Evolutionary conservation across 805 yeast genomes (phyloP).

Genomic region (Lachancea thermotolerans): DNA sequence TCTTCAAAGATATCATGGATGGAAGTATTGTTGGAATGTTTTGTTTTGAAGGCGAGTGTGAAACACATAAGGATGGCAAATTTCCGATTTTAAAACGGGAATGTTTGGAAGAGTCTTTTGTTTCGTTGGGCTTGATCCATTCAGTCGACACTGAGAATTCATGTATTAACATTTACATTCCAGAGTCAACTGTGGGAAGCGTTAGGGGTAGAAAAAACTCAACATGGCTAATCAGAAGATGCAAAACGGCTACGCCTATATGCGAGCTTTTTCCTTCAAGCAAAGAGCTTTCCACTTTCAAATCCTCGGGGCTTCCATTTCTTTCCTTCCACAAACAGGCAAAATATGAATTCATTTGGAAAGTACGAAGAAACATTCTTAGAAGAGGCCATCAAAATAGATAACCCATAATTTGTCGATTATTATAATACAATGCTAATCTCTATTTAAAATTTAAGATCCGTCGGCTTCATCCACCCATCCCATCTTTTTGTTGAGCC

Average conservation of each 20-base stretch:
- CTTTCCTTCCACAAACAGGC: conserved; percentile 34
- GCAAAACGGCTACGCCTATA: conserved; percentile 59
- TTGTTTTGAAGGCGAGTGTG: not conserved
- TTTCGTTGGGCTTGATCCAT: conserved; percentile 51
- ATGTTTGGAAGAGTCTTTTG: conserved; percentile 9
- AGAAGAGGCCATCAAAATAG: conserved; percentile 36
- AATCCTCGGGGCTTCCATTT: conserved; percentile 36
- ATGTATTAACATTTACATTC: conserved; percentile 52
- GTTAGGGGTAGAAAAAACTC: conserved; percentile 8
- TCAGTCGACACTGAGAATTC: conserved; percentile 42
- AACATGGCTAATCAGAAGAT: conserved; percentile 46
- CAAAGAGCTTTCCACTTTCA: conserved; percentile 14
- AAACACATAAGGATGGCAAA: too few species aligned
- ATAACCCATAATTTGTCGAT: not conserved
- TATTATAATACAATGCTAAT: conserved; percentile 5
- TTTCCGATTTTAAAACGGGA: not conserved
- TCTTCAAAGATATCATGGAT: conserved; percentile 31
- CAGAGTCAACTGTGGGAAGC: conserved; percentile 19
- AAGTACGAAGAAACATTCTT: conserved; percentile 47
- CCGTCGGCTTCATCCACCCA: conserved; percentile 46
- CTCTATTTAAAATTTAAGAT: conserved; percentile 3
- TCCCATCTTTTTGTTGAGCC: conserved; percentile 65
- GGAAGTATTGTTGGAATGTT: conserved; percentile 34
- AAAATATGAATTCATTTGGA: conserved; percentile 51
- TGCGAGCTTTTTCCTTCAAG: conserved; percentile 41